Base-by-base conservation (phyloP, 2,329 filamentous ascomycete genomes). In the Aspergillus niger region DNA sequence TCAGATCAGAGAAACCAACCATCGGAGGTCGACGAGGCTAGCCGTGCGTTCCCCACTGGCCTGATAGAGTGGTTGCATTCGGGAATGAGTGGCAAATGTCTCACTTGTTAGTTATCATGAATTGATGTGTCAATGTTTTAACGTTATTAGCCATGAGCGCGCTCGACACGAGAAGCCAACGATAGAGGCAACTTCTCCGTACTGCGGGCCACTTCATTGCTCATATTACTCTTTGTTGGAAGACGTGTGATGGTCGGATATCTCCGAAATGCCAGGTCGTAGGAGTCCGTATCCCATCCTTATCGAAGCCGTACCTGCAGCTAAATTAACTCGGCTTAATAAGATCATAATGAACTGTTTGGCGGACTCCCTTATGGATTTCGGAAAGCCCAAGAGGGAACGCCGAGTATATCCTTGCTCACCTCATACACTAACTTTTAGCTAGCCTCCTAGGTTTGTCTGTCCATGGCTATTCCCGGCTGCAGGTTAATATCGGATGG, bases 51-150 rank as follows among this genome's bases (percentile, higher is more conserved):
- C 58, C 48, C 61, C 60, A 53, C 62, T 20, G 54, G 22, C 24
- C 44, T 60, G 62, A 64, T 64, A 64, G 58, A 55, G 58, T 58
- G 60, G 62, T 64, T 64, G 62, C 60, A 64, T 64, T 36, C 48
- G 54, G 48, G 47, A 24, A 44, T 55, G 24, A 28, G 47, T 30
- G 47, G 26, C 44, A 51, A 58, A 54, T 62, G 62, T 64, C 60
- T 64, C 62, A 64, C 62, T 62, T 64, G 62, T 39, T 56, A 62
- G 62, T 41, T 58, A 62, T 62, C 57, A 26, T 50, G 44, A 49
- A 53, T 32, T 53, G 54, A 59, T 51, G 41, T 57, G 48, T 55
- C 53, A 48, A 44, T 53, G 51, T 26, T 59, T 52, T 53, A 55
- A 47, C 57, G 22, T 55, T 55, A 47, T 55, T 55, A 38, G 20